Percentiles rank a stretch among this genome's conserved stretches.
phyloP scores from a whole-genome alignment of 495 filamentous ascomycete species.

The Penicillium coffeae region DNA sequence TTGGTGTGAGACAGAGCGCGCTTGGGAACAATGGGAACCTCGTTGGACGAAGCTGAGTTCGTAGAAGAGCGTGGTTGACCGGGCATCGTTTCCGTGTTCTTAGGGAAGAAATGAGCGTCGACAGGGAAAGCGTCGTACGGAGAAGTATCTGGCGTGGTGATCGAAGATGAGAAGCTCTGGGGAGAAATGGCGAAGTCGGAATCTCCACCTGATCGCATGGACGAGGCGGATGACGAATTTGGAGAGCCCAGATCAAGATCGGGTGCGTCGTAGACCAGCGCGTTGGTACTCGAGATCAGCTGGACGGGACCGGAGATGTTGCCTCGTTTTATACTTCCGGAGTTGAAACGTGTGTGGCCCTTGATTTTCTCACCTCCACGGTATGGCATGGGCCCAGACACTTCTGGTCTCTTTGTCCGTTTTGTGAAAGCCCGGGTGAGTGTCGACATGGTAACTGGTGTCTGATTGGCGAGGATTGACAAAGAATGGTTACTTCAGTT shows the following conservation, averaged over 20 bases:
- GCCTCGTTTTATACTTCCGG: slow-evolving; percentile 48
- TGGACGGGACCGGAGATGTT: slow-evolving; percentile 86
- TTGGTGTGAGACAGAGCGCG: slow-evolving; percentile 83
- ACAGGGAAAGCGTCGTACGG: slow-evolving; percentile 57
- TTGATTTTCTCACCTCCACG: slow-evolving; percentile 26
- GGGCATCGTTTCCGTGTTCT: slow-evolving; percentile 39
- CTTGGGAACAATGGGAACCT: slow-evolving; percentile 64
- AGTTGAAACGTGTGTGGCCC: slow-evolving; percentile 42
- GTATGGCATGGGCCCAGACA: slow-evolving; percentile 46
- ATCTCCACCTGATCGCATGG: slow-evolving; percentile 54
- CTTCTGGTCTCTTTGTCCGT: slow-evolving; percentile 49
- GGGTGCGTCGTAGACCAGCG: slow-evolving; percentile 90
- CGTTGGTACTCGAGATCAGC: slow-evolving; percentile 90
- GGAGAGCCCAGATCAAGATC: slow-evolving; percentile 55
- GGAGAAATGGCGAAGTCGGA: slow-evolving; percentile 59
- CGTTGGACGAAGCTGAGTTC: slow-evolving; percentile 42
- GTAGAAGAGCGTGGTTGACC: slow-evolving; percentile 42
- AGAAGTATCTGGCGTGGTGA: slow-evolving; percentile 70
- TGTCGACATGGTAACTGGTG: slow-evolving; percentile 34
- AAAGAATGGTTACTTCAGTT: not conserved
- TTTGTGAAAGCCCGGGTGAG: slow-evolving; percentile 67
- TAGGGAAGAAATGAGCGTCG: slow-evolving; percentile 75
- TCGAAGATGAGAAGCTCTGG: slow-evolving; percentile 53
- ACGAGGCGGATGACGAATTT: slow-evolving; percentile 53
- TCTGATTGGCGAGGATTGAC: not conserved